Conservation (phyloP, 2,329 filamentous ascomycete genomes). For the Fusarium sublunatum region DNA sequence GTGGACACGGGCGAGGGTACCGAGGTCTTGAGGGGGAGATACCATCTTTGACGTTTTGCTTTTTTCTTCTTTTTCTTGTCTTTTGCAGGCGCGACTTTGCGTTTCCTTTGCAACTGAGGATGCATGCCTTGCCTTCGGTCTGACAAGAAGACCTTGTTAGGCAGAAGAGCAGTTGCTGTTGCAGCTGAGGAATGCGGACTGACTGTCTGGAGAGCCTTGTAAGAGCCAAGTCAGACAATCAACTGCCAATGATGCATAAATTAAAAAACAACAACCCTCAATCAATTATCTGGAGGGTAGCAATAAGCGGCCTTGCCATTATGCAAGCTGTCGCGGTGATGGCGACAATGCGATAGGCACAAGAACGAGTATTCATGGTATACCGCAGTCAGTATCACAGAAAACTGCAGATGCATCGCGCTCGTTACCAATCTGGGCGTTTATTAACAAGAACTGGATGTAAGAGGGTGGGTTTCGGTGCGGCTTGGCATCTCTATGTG, state of each 20-base stretch:
- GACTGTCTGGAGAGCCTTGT: constrained; percentile 3
- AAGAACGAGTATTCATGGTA: background rate
- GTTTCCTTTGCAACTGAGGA: constrained; percentile 20
- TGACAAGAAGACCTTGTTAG: constrained; percentile 21
- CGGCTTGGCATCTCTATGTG: constrained; percentile 28
- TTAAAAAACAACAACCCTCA: constrained; percentile 1
- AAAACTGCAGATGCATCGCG: constrained; percentile 37
- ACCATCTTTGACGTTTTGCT: constrained; percentile 8
- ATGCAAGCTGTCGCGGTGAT: constrained; percentile 32
- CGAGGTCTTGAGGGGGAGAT: constrained; percentile 9
- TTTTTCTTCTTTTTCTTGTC: constrained; percentile 29
- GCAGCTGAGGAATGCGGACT: constrained; percentile 29
- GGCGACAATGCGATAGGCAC: constrained; percentile 33
- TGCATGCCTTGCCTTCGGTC: constrained; percentile 10
- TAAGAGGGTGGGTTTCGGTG: constrained; percentile 8
- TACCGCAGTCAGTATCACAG: background rate
- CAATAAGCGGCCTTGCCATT: constrained; percentile 13
- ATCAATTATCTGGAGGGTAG: constrained; percentile 10
- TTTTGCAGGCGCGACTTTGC: constrained; percentile 21
- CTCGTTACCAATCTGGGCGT: constrained; percentile 44
- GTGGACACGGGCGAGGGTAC: constrained; percentile 31
- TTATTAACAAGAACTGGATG: constrained; percentile 10
- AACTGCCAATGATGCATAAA: constrained; percentile 8
- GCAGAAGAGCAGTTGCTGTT: constrained; percentile 18
- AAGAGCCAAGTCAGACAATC: constrained; percentile 19